Percentiles rank a stretch among this genome's conserved stretches.
phyloP scores from a whole-genome alignment of 108 stramenopile genomes.

The Discostella stelligeroides region DNA sequence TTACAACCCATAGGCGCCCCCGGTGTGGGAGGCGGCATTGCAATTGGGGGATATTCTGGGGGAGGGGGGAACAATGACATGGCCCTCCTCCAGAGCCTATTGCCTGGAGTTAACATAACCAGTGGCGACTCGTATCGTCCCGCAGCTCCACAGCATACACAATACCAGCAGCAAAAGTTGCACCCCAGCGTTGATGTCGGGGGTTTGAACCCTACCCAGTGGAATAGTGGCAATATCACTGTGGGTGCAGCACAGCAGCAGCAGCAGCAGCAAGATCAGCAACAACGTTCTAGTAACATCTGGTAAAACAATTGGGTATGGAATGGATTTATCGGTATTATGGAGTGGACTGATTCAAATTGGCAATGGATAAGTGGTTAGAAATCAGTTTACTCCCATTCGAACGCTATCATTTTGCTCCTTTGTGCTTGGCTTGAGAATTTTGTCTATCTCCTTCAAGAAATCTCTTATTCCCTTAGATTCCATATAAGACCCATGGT shows the following conservation, averaged over 20 bases:
- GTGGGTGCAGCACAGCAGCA: constrained; percentile 21
- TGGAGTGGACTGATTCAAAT: constrained; percentile 10
- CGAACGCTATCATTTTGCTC: background rate
- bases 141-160: constrained; percentile 21
- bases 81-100: constrained; percentile 82
- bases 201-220: constrained; percentile 32
- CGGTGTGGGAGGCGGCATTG: constrained; percentile 56
- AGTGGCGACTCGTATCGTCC: constrained; percentile 39
- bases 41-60: constrained; percentile 58
- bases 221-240: constrained; percentile 32
- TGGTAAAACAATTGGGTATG: constrained; percentile 32
- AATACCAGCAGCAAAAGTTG: constrained; percentile 3
- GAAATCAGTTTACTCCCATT: constrained; percentile 3
- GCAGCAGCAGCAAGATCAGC: constrained; percentile 28
- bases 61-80: constrained; percentile 69
- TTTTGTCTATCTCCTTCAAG: constrained; percentile 72
- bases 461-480: constrained; percentile 69
- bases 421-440: constrained; percentile 16
- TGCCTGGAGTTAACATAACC: constrained; percentile 74
- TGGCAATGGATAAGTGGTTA: constrained; percentile 21
- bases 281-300: constrained; percentile 37
- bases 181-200: constrained; percentile 45
- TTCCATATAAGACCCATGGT: constrained; percentile 50
- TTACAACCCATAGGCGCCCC: constrained; percentile 47
- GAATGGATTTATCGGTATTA: constrained; percentile 33